Conservation (phyloP, 495 filamentous ascomycete species). For the Annulohypoxylon moriforme region DNA sequence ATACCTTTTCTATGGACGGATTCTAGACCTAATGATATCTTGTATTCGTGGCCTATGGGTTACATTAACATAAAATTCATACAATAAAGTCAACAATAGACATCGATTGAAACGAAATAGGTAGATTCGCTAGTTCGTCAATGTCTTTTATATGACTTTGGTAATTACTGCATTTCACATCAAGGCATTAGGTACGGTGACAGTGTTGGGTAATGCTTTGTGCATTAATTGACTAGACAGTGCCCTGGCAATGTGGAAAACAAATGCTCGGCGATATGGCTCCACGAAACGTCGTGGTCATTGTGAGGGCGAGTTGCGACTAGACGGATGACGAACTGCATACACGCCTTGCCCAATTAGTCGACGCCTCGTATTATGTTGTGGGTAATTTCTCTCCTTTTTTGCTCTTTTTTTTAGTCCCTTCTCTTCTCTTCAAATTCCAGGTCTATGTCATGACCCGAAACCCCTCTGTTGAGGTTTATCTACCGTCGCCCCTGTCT, state of each 20-base stretch:
- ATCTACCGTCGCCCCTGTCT: conserved; percentile 17
- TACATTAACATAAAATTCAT: too few relatives aligned
- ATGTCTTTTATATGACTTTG: too few relatives aligned
- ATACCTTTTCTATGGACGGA: too few relatives aligned
- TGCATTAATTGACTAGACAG: conserved; percentile 27
- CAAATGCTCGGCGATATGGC: conserved; percentile 13
- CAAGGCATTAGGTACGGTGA: neutral
- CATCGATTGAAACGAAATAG: too few relatives aligned
- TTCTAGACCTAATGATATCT: too few relatives aligned
- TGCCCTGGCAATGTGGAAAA: conserved; percentile 13
- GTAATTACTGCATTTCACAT: neutral
- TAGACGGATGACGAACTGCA: conserved; percentile 15
- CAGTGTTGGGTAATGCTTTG: neutral
- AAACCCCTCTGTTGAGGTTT: conserved; percentile 4
- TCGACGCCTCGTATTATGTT: conserved; percentile 29
- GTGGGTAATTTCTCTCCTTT: neutral
- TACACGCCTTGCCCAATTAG: conserved; percentile 5
- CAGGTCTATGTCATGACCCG: neutral
- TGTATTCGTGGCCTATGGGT: too few relatives aligned
- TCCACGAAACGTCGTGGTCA: neutral
- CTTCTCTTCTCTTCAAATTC: conserved; percentile 9
- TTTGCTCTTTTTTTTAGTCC: conserved; percentile 10
- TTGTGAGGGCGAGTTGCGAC: conserved; percentile 15
- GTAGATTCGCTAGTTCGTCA: too few relatives aligned
- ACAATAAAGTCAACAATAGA: too few relatives aligned